Base-by-base conservation (phyloP, 169 alveolate species). In the Cyclospora cayetanensis region DNA sequence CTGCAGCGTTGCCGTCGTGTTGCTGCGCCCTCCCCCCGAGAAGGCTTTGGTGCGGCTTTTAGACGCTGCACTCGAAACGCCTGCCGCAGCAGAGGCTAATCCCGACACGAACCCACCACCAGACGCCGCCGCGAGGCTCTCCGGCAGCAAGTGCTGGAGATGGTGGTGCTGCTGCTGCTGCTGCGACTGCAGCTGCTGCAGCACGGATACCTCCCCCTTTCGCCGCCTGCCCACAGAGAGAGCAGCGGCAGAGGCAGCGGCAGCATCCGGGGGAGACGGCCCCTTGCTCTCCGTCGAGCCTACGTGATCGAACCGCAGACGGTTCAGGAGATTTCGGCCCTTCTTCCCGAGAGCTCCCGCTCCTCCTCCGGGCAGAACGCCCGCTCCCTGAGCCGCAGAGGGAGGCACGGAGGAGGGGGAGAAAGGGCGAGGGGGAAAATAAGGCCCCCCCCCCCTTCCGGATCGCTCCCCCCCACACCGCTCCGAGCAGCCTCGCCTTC, bases 81-180 rank as follows among this genome's bases (percentile, higher is more conserved):
- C 82, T 15, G 82, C 82, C 2, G 82, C 82, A 70, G 82, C 82
- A 35, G 46, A 70, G 50, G 82, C 82, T 4, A 70, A 53, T 9
- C 70, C 70, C 9, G 31, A 39, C 55, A 70, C 70, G 70, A 55
- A 15, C 25, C 53, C 82, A 9, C 43, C 41, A 20, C 46, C 46
- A 37, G 70, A 29, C 7, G 31, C 70, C n/a, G 70, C 29, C 11
- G 29, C 70, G 27, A 55, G 27, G 29, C n/a, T 15, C 70, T 70
- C 82, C 15, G 82, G 82, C 1, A 34, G 25, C n/a, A 37, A 5
- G 53, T 70, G 82, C 20, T 65, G 76, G 25, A 65, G 76, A 27
- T 35, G 82, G 55, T 70, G 82, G 55, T 66, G 79, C 79, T 66
- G 79, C 79, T 46, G 60, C n/a, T n/a, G n/a, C n/a, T 18, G 18